phyloP scores from a whole-genome alignment of 345 rosid species.

The Isatis tinctoria region DNA sequence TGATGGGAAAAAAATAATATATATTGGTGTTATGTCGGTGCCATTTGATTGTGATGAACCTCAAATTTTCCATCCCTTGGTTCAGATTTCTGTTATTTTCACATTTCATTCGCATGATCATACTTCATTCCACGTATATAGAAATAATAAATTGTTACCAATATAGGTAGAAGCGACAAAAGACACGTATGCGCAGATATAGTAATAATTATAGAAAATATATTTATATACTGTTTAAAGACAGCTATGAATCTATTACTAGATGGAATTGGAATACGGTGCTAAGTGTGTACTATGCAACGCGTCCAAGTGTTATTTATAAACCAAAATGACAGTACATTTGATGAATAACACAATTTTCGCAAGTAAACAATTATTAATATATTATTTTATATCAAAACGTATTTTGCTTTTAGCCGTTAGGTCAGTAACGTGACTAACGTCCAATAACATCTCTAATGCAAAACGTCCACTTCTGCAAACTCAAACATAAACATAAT shows the following conservation, averaged over 20 bases:
- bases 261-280: not conserved
- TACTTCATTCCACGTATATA: not conserved
- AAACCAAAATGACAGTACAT: too few relatives aligned
- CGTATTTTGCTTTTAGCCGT: not conserved
- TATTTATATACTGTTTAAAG: not conserved
- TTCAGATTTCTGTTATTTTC: conserved; percentile 13
- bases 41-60: not conserved
- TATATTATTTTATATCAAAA: not conserved
- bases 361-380: not conserved
- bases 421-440: not conserved
- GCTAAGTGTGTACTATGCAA: not conserved
- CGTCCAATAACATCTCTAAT: not conserved
- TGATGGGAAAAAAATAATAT: conserved; percentile 10
- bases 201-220: conserved; percentile 1
- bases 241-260: not conserved
- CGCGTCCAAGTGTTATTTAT: not conserved
- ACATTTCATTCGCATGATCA: not conserved
- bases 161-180: not conserved
- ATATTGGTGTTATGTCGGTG: conserved; percentile 15
- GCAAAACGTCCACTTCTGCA: not conserved
- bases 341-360: not conserved
- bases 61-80: not conserved
- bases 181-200: conserved; percentile 1
- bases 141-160: not conserved
- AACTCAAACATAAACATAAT: not conserved